These are phyloP conservation scores for Seminavis robusta DNA, from an alignment of 108 stramenopile genomes.

Conservation along the genomic window DNA sequence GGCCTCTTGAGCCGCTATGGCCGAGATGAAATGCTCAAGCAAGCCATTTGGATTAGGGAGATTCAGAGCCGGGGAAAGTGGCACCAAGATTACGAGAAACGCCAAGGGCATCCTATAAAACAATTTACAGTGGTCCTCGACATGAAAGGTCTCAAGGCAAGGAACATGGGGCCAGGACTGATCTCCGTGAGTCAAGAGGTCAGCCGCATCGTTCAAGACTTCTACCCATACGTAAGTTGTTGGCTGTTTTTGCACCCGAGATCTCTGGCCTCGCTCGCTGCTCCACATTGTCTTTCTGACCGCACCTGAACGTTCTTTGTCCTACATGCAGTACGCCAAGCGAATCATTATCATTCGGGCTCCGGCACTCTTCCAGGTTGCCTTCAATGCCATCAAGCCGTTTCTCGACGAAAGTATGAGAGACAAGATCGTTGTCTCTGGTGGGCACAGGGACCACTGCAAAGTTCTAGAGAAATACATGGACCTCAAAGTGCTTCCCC, in stretches of 20 bases:
- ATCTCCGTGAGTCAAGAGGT: constrained; percentile 1
- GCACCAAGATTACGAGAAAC: constrained; percentile 5
- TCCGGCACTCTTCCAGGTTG: constrained; percentile 7
- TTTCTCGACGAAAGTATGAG: constrained; percentile 6
- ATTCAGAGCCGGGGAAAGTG: not conserved
- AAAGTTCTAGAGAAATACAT: constrained; percentile 11
- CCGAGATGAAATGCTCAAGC: constrained; percentile 13
- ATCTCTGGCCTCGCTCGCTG: too few relatives aligned
- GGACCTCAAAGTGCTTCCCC: constrained; percentile 7
- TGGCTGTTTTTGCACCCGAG: too few relatives aligned
- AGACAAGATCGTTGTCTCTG: constrained; percentile 11
- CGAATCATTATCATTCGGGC: constrained; percentile 5
- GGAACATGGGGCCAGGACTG: not conserved
- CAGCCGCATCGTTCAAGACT: constrained; percentile 16
- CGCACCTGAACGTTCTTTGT: too few relatives aligned
- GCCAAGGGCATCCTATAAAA: constrained; percentile 3
- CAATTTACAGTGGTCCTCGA: constrained; percentile 2
- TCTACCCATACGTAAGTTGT: too few relatives aligned
- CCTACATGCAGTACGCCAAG: constrained; percentile 12
- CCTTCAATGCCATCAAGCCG: constrained; percentile 3
- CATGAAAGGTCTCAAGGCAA: constrained; percentile 1
- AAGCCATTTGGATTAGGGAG: constrained; percentile 21
- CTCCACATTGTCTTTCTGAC: too few relatives aligned
- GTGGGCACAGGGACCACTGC: too few relatives aligned
- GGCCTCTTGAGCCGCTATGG: constrained; percentile 11